phyloP scores from a whole-genome alignment of 176 grass and related monocot genomes.

The Bonia amplexicaulis region DNA sequence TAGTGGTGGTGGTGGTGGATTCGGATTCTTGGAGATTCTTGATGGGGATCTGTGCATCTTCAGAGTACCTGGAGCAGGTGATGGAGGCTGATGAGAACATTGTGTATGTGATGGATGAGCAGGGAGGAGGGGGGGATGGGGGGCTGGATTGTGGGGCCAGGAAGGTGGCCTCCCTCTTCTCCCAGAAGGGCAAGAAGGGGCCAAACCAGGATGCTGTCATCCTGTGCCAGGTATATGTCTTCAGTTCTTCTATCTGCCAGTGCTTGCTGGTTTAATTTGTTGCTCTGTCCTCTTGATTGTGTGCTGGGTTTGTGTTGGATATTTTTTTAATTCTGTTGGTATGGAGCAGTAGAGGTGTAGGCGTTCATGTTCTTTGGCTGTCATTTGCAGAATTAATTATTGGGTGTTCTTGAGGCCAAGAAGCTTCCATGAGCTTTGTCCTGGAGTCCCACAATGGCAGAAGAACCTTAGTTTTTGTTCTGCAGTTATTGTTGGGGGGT shows the following conservation, averaged over 20 bases:
- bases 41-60: conserved; percentile 78
- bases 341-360: neutral
- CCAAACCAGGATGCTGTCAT: conserved; percentile 93
- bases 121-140: neutral
- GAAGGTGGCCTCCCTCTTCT: conserved; percentile 76
- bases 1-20: neutral
- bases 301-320: neutral
- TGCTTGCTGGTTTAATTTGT: neutral
- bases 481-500: neutral
- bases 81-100: conserved; percentile 59
- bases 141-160: conserved; percentile 16
- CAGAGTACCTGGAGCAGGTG: conserved; percentile 34
- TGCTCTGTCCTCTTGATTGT: neutral
- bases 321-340: neutral
- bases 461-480: neutral
- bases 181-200: conserved; percentile 86
- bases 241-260: neutral
- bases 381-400: neutral
- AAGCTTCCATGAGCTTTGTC: neutral
- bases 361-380: neutral
- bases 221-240: conserved; percentile 61
- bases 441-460: neutral
- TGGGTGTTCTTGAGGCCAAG: neutral
- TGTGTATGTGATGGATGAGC: conserved; percentile 60
- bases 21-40: neutral